Evolutionary conservation across 768 basidiomycete genomes (phyloP).

Genomic region (Collybia nuda): DNA sequence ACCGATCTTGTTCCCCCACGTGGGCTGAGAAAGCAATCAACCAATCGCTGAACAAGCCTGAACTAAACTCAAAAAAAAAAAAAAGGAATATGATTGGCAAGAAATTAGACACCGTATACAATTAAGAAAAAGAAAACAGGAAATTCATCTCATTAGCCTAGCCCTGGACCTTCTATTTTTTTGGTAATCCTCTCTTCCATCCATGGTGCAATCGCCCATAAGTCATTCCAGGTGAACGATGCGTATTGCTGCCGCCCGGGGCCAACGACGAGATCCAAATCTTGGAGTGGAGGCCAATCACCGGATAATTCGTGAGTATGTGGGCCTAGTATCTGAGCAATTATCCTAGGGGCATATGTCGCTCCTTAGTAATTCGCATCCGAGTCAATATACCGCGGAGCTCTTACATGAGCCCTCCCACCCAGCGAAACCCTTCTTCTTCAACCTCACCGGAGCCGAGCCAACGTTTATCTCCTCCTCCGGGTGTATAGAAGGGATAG

Average conservation of each 20-base stretch:
- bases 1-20: conserved; percentile 21
- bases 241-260: conserved; percentile 59
- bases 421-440: conserved; percentile 68
- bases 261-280: conserved; percentile 46
- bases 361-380: no score
- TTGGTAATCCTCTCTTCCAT: conserved; percentile 64
- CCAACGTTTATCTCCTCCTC: conserved; percentile 71
- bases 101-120: neutral
- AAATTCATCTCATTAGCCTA: conserved; percentile 44
- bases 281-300: conserved; percentile 38
- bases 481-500: conserved; percentile 75
- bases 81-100: conserved; percentile 5
- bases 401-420: conserved; percentile 61
- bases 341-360: conserved; percentile 43
- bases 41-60: neutral
- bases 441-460: conserved; percentile 45
- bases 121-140: neutral
- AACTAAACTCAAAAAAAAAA: neutral
- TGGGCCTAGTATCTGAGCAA: conserved; percentile 54
- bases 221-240: conserved; percentile 69
- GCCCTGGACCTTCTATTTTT: conserved; percentile 68
- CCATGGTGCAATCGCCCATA: conserved; percentile 78
- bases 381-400: neutral
- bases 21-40: conserved; percentile 5
- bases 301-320: conserved; percentile 35